Percentiles rank a stretch among this genome's conserved stretches.
Conservation (phyloP, 2,329 filamentous ascomycete genomes). For the Paraphoma sp. region DNA sequence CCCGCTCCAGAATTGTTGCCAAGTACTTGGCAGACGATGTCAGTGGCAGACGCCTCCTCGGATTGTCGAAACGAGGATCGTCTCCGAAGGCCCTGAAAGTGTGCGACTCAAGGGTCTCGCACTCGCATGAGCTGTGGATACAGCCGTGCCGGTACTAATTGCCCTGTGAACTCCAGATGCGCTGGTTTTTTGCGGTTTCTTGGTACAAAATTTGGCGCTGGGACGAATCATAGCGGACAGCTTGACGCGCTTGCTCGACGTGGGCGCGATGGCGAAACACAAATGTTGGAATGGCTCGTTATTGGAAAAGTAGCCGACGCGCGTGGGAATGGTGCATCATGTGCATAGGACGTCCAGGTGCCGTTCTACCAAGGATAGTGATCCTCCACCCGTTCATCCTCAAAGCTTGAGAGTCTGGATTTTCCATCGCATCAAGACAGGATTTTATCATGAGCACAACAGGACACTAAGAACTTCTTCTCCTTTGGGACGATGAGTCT, state of each 20-base stretch:
- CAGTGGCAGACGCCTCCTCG: slow-evolving; percentile 11
- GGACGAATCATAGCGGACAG: neutral
- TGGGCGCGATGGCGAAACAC: neutral
- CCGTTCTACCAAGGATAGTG: neutral
- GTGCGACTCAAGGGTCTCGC: slow-evolving; percentile 2
- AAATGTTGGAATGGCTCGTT: neutral
- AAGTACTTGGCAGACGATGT: slow-evolving; percentile 20
- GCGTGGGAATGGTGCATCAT: neutral
- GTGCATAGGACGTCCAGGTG: neutral
- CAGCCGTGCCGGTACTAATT: slow-evolving; percentile 1
- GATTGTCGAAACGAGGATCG: slow-evolving; percentile 16
- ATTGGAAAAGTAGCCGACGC: neutral
- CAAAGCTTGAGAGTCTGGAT: neutral
- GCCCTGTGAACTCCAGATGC: neutral
- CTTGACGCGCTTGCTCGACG: neutral
- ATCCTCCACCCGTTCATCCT: neutral
- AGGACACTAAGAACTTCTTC: neutral
- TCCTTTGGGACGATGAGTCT: neutral
- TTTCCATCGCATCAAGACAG: neutral
- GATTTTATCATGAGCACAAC: neutral
- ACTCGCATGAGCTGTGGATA: slow-evolving; percentile 2
- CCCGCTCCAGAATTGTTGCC: slow-evolving; percentile 12
- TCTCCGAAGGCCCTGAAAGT: slow-evolving; percentile 12
- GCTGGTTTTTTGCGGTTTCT: neutral
- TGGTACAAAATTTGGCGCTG: neutral